phyloP scores from a whole-genome alignment of 208 protist genomes.

The Entamoeba moshkovskii region DNA sequence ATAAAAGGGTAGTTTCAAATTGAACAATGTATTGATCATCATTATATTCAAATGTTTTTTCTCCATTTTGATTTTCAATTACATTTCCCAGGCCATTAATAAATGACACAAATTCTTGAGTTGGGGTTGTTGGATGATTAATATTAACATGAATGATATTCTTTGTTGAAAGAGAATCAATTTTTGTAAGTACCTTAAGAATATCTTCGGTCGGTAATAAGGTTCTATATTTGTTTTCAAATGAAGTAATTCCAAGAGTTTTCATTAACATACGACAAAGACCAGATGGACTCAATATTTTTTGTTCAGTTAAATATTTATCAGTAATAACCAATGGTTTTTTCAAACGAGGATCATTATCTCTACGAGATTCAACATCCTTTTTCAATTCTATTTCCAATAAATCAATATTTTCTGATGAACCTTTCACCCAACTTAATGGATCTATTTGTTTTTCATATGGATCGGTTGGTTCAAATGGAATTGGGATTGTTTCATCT shows the following conservation, averaged over 20 bases:
- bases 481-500: not conserved
- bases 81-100: not conserved
- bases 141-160: not conserved
- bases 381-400: not conserved
- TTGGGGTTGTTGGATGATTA: not conserved
- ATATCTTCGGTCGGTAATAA: not conserved
- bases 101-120: not conserved
- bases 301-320: not conserved
- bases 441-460: no score
- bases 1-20: not conserved
- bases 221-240: not conserved
- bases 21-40: not conserved
- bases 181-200: not conserved
- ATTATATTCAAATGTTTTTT: not conserved
- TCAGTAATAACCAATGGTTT: not conserved
- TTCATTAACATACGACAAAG: not conserved
- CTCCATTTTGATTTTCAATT: not conserved
- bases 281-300: not conserved
- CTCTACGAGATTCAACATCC: not conserved
- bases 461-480: not conserved
- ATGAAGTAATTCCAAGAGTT: not conserved
- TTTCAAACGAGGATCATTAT: not conserved
- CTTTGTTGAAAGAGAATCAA: not conserved
- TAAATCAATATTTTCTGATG: not conserved
- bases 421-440: not conserved